Evolutionary conservation across 352 stramenopile genomes (phyloP).

Genomic region (Phytophthora tubulina): DNA sequence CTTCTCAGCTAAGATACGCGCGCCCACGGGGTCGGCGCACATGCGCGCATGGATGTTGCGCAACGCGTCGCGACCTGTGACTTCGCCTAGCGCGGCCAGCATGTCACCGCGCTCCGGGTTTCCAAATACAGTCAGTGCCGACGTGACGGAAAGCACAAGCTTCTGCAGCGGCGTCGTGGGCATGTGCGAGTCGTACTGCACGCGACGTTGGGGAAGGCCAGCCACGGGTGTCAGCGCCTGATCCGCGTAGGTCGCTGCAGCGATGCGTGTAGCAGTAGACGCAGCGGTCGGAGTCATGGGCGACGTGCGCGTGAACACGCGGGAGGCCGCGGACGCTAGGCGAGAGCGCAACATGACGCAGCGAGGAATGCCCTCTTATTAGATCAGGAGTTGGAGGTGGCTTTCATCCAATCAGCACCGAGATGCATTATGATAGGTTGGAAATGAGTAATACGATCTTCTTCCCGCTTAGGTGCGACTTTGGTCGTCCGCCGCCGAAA

Average conservation of each 20-base stretch:
- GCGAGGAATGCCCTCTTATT: constrained; percentile 12
- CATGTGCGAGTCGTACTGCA: constrained; percentile 78
- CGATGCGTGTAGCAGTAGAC: neutral
- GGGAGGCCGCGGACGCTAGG: constrained; percentile 20
- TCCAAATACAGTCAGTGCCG: constrained; percentile 89
- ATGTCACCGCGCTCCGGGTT: constrained; percentile 96
- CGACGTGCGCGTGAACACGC: constrained; percentile 14
- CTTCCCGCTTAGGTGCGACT: constrained; percentile 29
- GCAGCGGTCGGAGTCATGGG: neutral
- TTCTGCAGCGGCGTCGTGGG: constrained; percentile 89
- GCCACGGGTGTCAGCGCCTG: constrained; percentile 42
- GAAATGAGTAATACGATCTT: constrained; percentile 21
- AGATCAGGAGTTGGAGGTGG: neutral
- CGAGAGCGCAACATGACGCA: constrained; percentile 23
- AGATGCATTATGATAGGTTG: neutral
- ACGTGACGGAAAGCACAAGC: constrained; percentile 86
- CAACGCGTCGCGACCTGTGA: constrained; percentile 91
- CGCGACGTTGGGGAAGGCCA: constrained; percentile 56
- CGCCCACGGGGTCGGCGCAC: constrained; percentile 85
- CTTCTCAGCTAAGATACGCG: constrained; percentile 90
- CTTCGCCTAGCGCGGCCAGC: constrained; percentile 95
- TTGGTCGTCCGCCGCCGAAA: constrained; percentile 12
- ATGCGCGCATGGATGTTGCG: constrained; percentile 88
- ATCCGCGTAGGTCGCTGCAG: neutral
- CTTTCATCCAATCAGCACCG: constrained; percentile 9